A percentile compares a stretch with the other conserved stretches of the same genome.
Evolutionary conservation across 2,329 filamentous ascomycete genomes (phyloP).

Genomic region (Arthrinium phaeospermum): DNA sequence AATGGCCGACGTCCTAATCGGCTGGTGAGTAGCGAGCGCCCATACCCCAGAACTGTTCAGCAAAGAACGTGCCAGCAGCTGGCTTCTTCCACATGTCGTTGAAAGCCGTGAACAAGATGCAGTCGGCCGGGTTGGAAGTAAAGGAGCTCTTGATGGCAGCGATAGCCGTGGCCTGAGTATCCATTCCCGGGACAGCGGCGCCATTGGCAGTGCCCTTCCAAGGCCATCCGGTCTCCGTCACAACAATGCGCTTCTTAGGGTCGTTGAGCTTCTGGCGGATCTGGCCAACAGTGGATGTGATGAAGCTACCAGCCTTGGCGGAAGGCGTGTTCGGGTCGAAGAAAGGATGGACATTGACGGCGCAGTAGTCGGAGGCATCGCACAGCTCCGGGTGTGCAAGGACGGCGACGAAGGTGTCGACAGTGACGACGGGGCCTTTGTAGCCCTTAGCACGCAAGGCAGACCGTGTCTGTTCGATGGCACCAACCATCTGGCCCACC

Average conservation of each 20-base stretch:
- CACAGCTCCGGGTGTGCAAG: constrained; percentile 73
- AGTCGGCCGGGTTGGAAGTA: constrained; percentile 49
- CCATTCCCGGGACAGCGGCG: constrained; percentile 68
- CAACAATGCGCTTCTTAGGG: constrained; percentile 64
- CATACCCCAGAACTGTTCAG: constrained; percentile 82
- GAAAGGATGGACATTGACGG: constrained; percentile 84
- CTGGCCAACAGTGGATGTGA: constrained; percentile 58
- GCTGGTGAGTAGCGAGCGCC: constrained; percentile 38
- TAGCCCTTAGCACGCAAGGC: constrained; percentile 69
- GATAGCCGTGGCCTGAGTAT: constrained; percentile 71
- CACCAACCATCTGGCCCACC: constrained; percentile 59
- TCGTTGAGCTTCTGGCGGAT: constrained; percentile 50
- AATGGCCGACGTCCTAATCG: constrained; percentile 28
- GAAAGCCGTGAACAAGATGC: constrained; percentile 80
- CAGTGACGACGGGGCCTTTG: constrained; percentile 74
- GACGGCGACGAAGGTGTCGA: constrained; percentile 79
- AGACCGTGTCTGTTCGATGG: constrained; percentile 61
- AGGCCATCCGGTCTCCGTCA: constrained; percentile 89
- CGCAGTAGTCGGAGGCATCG: constrained; percentile 75
- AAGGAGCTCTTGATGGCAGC: constrained; percentile 68
- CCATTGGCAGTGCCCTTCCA: constrained; percentile 70
- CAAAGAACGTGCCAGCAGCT: constrained; percentile 64
- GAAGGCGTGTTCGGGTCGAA: constrained; percentile 72
- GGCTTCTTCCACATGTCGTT: constrained; percentile 81
- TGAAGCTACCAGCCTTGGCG: constrained; percentile 69